These are phyloP conservation scores for Parietaria judaica DNA, from an alignment of 306 rosid species.

Conservation along the genomic window DNA sequence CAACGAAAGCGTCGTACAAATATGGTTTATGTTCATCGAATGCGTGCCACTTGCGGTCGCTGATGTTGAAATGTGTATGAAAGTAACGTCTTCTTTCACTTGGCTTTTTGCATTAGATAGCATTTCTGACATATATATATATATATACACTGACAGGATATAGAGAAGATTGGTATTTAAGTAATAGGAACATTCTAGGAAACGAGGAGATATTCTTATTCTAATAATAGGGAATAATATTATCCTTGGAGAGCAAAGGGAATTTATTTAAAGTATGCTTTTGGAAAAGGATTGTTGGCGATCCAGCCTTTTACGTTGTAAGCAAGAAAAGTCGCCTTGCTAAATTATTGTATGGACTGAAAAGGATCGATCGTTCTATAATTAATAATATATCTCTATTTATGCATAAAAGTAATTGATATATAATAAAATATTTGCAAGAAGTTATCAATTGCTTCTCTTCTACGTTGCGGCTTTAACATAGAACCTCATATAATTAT, in stretches of 20 bases:
- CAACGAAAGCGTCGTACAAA: constrained; percentile 2
- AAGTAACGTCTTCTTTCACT: not conserved
- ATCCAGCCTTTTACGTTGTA: not conserved
- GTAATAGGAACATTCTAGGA: not conserved
- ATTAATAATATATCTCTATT: too few species aligned
- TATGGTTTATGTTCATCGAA: constrained; percentile 7
- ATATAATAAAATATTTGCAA: too few species aligned
- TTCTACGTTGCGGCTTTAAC: too few species aligned
- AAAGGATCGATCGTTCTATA: not conserved
- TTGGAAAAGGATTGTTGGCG: not conserved
- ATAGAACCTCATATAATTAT: too few species aligned
- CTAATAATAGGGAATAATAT: not conserved
- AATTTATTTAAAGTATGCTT: constrained; percentile 2
- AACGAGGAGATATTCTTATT: not conserved
- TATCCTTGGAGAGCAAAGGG: not conserved
- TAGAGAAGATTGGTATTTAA: not conserved
- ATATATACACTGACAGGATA: not conserved
- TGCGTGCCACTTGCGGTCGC: constrained; percentile 12
- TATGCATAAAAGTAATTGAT: not conserved
- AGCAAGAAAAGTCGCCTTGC: not conserved
- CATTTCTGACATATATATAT: not conserved
- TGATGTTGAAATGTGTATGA: constrained; percentile 10
- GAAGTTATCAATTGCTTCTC: too few species aligned
- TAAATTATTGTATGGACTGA: constrained; percentile 1
- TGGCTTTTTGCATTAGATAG: not conserved